Evolutionary conservation across 768 basidiomycete genomes (phyloP).

Genomic region (Collybia sp.): DNA sequence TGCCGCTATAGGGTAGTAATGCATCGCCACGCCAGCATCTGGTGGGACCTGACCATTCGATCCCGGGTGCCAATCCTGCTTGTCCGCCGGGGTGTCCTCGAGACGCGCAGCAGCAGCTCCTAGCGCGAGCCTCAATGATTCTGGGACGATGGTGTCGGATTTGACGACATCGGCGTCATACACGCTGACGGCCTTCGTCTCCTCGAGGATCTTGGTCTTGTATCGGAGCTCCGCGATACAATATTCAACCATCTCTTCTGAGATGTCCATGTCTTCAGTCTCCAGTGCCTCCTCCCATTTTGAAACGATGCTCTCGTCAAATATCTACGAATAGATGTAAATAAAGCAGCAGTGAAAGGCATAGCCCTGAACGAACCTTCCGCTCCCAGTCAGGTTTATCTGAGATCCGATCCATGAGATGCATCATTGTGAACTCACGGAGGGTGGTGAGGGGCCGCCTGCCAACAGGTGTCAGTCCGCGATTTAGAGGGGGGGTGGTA

Average conservation of each 20-base stretch:
- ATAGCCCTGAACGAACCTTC: conserved; percentile 17
- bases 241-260: conserved; percentile 10
- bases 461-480: not conserved
- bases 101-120: conserved; percentile 15
- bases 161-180: conserved; percentile 5
- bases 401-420: conserved; percentile 28
- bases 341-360: too few relatives aligned
- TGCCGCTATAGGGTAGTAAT: too few relatives aligned
- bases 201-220: conserved; percentile 9
- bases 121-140: conserved; percentile 9
- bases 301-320: conserved; percentile 9
- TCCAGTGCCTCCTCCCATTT: conserved; percentile 14
- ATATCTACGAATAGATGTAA: conserved; percentile 6
- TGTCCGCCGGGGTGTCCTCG: conserved; percentile 24
- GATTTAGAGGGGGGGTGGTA: not conserved
- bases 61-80: conserved; percentile 38
- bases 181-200: conserved; percentile 7
- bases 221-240: conserved; percentile 15
- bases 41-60: conserved; percentile 32
- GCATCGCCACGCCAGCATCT: too few relatives aligned
- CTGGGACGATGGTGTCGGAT: conserved; percentile 21
- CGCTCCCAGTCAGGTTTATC: conserved; percentile 28
- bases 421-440: conserved; percentile 29
- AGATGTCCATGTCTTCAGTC: conserved; percentile 1
- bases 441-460: conserved; percentile 7